Evolutionary conservation across 352 stramenopile genomes (phyloP).

Genomic region (Globisporangium cederbergense): DNA sequence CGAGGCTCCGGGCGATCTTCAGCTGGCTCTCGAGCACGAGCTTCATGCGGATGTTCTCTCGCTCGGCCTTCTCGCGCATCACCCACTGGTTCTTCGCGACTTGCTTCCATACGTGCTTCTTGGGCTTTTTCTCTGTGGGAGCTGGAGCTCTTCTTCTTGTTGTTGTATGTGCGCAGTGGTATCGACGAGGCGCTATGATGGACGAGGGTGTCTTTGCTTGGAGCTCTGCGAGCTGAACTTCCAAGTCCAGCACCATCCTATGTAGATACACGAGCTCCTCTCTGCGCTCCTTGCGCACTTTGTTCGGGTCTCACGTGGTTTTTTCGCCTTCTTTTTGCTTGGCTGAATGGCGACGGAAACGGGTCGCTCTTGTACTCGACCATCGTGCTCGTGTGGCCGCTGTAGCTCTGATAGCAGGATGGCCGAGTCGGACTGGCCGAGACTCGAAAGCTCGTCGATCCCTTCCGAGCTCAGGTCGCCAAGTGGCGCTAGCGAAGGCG

Average conservation of each 20-base stretch:
- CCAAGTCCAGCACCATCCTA: slow-evolving; percentile 28
- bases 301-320: slow-evolving; percentile 6
- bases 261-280: slow-evolving; percentile 31
- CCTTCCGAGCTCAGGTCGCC: background rate
- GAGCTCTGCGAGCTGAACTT: slow-evolving; percentile 20
- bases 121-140: background rate
- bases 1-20: slow-evolving; percentile 41
- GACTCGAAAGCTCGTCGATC: background rate
- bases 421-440: background rate
- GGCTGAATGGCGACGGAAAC: background rate
- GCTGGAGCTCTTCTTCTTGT: background rate
- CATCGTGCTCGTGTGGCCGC: too few species aligned
- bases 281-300: background rate
- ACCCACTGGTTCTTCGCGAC: background rate
- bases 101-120: slow-evolving; percentile 6
- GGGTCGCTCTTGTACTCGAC: background rate
- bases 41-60: slow-evolving; percentile 51
- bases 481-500: background rate
- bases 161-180: background rate
- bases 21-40: slow-evolving; percentile 46
- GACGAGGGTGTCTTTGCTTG: background rate
- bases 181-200: background rate
- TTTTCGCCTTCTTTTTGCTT: background rate
- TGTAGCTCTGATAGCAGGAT: background rate
- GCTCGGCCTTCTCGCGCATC: slow-evolving; percentile 19